Evolutionary conservation across 805 yeast genomes (phyloP), one percentile per base, ranked within the genome.

Genomic region (Komagataella pseudopastoris): DNA sequence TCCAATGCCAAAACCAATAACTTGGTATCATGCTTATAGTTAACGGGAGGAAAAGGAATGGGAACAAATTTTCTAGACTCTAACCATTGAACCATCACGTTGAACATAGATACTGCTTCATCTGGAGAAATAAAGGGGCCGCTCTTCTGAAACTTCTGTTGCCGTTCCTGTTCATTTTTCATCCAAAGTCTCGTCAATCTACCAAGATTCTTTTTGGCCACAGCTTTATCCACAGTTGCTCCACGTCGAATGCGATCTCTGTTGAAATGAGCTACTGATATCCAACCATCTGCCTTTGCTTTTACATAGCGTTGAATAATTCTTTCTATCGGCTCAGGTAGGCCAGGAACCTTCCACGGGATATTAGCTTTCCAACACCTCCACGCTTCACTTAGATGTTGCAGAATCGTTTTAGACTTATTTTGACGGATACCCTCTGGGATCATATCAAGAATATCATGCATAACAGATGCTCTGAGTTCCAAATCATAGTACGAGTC

Each of bases 341-440:
- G 71, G 0, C 98, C 98, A 1, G 96, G 96, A 14, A 93, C 98
- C 58, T 88, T 82, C 98, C 98, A 93, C 0, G 97, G 96, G 53
- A 93, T 85, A 61, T 93, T 91, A 2, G 99, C 99, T 64, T 93
- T 93, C 99, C 99, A 93, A 64, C 98, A 93, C 63, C 99, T 73
- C 99, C 99, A 93, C 0, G 99, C 99, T 65, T 93, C 99, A 62
- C 95, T 86, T 53, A 93, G 72, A 66, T 93, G 99, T 60, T 93
- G 98, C 49, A 93, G 66, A 51, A 93, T 85, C 0, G 95, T 81
- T 59, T 85, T 85, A 1, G 96, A 81, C 63, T 88, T 90, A 56
- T 78, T 85, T 60, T 88, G 93, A 59, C 87, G 84, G 54, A 93
- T 76, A 1, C 96, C 96, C 55, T 88, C 96, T 0, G 99, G 99